A percentile compares a stretch with the other conserved stretches of the same genome.
Evolutionary conservation across 2,329 filamentous ascomycete genomes (phyloP).

Genomic region (Gyromitra esculenta): DNA sequence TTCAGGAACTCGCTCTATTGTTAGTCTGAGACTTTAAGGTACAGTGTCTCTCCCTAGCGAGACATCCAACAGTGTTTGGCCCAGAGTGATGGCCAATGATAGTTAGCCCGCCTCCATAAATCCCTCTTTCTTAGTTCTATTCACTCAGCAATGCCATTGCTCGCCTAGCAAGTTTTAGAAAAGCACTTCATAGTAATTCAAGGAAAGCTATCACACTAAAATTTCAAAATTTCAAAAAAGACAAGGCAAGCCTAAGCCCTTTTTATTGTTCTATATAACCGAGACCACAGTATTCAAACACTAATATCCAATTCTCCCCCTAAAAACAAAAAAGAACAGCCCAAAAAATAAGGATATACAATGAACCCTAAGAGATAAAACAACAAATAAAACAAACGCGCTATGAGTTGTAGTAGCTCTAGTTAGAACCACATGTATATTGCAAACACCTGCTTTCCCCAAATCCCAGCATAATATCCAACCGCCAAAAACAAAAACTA

Average conservation of each 20-base stretch:
- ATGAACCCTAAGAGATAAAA: slow-evolving; percentile 3
- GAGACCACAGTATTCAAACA: slow-evolving; percentile 31
- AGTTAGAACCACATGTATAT: slow-evolving; percentile 13
- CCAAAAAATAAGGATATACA: slow-evolving; percentile 7
- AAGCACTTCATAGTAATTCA: neutral
- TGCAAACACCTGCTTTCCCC: slow-evolving; percentile 12
- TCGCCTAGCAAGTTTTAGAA: neutral
- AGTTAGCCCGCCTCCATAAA: neutral
- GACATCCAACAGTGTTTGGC: neutral
- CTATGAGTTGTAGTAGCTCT: slow-evolving; percentile 16
- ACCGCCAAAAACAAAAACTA: neutral
- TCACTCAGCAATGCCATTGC: neutral
- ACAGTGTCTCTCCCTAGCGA: neutral
- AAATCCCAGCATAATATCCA: slow-evolving; percentile 6
- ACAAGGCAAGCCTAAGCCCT: slow-evolving; percentile 18
- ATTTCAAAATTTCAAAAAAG: neutral
- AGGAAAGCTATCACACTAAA: neutral
- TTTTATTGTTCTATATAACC: slow-evolving; percentile 30
- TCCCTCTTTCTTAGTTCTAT: neutral
- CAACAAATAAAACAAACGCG: slow-evolving; percentile 25
- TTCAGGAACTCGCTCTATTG: neutral
- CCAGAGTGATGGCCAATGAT: neutral
- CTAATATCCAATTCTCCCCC: slow-evolving; percentile 11
- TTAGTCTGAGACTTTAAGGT: neutral
- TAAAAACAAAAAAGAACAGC: neutral